Evolutionary conservation across 805 yeast genomes (phyloP).

Genomic region (Metschnikowia anglica): DNA sequence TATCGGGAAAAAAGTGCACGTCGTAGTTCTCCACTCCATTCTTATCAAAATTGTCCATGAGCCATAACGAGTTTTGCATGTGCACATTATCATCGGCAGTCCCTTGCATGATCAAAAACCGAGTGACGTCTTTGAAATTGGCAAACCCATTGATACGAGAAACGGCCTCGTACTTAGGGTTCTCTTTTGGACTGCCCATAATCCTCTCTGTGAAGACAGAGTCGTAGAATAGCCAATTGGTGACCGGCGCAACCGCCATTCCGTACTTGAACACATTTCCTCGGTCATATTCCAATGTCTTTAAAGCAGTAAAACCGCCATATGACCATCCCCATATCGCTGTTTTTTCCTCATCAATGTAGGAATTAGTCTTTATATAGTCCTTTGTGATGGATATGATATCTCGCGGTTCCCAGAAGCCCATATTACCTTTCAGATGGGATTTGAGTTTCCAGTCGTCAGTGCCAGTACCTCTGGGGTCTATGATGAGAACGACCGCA

Average conservation of each 20-base stretch:
- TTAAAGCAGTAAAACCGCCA: constrained; percentile 76
- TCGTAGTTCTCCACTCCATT: constrained; percentile 71
- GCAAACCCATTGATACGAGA: constrained; percentile 42
- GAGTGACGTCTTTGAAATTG: constrained; percentile 47
- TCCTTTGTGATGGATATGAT: constrained; percentile 50
- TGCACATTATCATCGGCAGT: constrained; percentile 86
- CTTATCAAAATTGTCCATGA: constrained; percentile 58
- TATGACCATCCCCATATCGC: constrained; percentile 90
- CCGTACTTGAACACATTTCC: constrained; percentile 69
- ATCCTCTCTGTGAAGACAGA: constrained; percentile 79
- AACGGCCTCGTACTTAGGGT: constrained; percentile 45
- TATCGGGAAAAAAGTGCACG: constrained; percentile 86
- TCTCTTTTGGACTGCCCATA: constrained; percentile 55
- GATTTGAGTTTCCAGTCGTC: constrained; percentile 66
- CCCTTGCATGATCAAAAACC: constrained; percentile 76
- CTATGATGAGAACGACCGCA: constrained; percentile 64
- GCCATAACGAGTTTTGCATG: constrained; percentile 62
- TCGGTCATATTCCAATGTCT: constrained; percentile 66
- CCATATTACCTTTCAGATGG: constrained; percentile 57
- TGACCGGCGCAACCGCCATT: constrained; percentile 83
- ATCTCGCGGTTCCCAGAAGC: constrained; percentile 78
- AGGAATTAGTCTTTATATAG: constrained; percentile 46
- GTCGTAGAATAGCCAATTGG: constrained; percentile 73
- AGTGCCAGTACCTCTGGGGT: constrained; percentile 83
- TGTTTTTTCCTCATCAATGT: constrained; percentile 52